Base-by-base conservation (phyloP, 805 yeast genomes). In the Candida qinlingensis region DNA sequence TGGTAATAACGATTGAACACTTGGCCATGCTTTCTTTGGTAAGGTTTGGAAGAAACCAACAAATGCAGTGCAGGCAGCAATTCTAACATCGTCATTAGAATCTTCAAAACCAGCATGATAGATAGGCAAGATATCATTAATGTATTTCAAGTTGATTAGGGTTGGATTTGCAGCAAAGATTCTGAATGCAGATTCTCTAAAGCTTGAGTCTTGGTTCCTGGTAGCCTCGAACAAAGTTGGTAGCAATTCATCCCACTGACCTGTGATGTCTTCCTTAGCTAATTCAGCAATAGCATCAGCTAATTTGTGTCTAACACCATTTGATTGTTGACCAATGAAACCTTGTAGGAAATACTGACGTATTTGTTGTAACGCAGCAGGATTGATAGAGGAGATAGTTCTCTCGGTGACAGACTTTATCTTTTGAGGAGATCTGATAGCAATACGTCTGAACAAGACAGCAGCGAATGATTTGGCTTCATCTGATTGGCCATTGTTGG, bases 271-370 rank as follows among this genome's bases (percentile, higher is more conserved):
- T 50, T 81, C 85, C 59, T 83, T 82, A 2, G 97, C 95, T 41
- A 92, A 80, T 67, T 91, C 98, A 1, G 97, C 87, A 42, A 94
- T 85, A 7, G 96, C 96, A 71, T 94, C 99, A 2, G 97, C 83
- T 43, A 94, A 71, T 63, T 92, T 94, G 66, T 92, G 97, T 63
- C 97, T 82, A 33, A 89, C 89, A 53, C 79, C 80, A 52, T 80
- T 80, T n/a, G 85, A 71, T 63, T 84, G 88, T 51, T 75, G 83
- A 9, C 80, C 64, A 4, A 79, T 63, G 59, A 92, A 88, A 12
- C 97, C 98, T 50, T 76, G 76, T 55, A 91, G 72, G 37, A 92
- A 75, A 26, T 80, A 72, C 13, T 71, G 57, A 55, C 95, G 80
- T 45, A 92, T 80, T 60, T 84, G 85, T 37, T 60, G 65, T 50